A percentile compares a stretch with the other conserved stretches of the same genome.
phyloP scores from a whole-genome alignment of 108 stramenopile genomes.

The Conticribra guillardii region DNA sequence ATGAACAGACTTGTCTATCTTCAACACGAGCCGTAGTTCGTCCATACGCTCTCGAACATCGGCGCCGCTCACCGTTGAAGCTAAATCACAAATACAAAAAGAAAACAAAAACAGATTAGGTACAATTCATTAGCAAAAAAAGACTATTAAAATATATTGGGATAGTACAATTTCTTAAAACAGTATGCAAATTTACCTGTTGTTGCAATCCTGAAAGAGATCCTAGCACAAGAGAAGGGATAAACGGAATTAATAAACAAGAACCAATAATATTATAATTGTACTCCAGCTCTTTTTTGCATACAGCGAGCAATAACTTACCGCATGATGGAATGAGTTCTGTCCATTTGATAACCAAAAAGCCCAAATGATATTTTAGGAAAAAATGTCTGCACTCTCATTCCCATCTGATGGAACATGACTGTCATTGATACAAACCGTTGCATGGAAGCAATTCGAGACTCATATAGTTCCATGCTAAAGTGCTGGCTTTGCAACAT shows the following conservation, averaged over 20 bases:
- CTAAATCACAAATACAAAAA: no score
- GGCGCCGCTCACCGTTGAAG: conserved; percentile 16
- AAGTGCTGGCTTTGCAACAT: conserved; percentile 50
- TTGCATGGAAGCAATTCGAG: conserved; percentile 54
- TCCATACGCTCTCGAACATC: conserved; percentile 6
- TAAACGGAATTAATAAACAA: no score
- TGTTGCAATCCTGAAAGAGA: no score
- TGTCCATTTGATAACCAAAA: conserved; percentile 16
- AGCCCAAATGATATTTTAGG: conserved; percentile 22
- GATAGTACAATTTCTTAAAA: no score
- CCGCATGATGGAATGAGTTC: conserved; percentile 20
- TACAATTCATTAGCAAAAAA: no score
- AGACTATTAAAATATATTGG: no score
- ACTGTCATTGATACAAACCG: conserved; percentile 60
- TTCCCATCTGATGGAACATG: conserved; percentile 68
- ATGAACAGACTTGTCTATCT: conserved; percentile 52
- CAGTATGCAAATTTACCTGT: no score
- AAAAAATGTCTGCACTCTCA: conserved; percentile 44
- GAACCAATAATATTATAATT: no score
- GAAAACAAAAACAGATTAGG: no score
- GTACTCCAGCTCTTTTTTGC: no score
- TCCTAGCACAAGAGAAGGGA: no score
- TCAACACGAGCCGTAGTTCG: conserved; percentile 26
- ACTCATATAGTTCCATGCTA: conserved; percentile 61
- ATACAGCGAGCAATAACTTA: conserved; percentile 11